phyloP scores from a whole-genome alignment of 805 yeast genomes.

The Danielia oregonensis region DNA sequence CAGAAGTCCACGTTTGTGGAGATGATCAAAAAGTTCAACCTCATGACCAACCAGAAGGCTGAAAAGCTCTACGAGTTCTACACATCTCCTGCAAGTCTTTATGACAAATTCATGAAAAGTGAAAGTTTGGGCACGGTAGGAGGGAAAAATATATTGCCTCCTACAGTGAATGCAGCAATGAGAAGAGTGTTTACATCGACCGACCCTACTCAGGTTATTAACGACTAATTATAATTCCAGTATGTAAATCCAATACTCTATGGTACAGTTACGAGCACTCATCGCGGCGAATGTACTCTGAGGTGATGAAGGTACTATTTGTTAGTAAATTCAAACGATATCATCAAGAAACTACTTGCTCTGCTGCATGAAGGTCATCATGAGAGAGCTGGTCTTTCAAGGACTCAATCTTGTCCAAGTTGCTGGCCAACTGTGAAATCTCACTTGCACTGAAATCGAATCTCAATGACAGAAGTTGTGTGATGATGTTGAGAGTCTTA shows the following conservation, averaged over 20 bases:
- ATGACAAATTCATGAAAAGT: slow-evolving; percentile 20
- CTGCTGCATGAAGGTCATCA: slow-evolving; percentile 51
- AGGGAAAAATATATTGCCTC: slow-evolving; percentile 47
- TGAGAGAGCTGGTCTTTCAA: slow-evolving; percentile 47
- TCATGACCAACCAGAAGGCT: slow-evolving; percentile 52
- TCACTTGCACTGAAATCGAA: slow-evolving; percentile 48
- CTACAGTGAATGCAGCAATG: slow-evolving; percentile 47
- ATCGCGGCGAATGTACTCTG: slow-evolving; percentile 1
- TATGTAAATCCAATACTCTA: neutral
- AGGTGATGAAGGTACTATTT: slow-evolving; percentile 1
- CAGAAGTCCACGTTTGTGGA: slow-evolving; percentile 43
- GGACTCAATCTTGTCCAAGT: slow-evolving; percentile 35
- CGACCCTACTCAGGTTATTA: slow-evolving; percentile 44
- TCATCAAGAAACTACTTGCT: slow-evolving; percentile 27
- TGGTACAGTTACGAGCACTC: neutral
- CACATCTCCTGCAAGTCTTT: slow-evolving; percentile 33
- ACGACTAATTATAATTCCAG: slow-evolving; percentile 6
- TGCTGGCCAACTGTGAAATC: slow-evolving; percentile 27
- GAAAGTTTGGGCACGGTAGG: slow-evolving; percentile 28
- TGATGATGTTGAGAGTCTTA: slow-evolving; percentile 49
- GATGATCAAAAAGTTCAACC: slow-evolving; percentile 53
- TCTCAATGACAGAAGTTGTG: slow-evolving; percentile 39
- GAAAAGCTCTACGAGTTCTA: slow-evolving; percentile 41
- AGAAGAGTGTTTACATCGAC: slow-evolving; percentile 44
- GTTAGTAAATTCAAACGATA: slow-evolving; percentile 8